phyloP scores from a whole-genome alignment of 1,284 basidiomycete genomes.

The Agaricales sp. region DNA sequence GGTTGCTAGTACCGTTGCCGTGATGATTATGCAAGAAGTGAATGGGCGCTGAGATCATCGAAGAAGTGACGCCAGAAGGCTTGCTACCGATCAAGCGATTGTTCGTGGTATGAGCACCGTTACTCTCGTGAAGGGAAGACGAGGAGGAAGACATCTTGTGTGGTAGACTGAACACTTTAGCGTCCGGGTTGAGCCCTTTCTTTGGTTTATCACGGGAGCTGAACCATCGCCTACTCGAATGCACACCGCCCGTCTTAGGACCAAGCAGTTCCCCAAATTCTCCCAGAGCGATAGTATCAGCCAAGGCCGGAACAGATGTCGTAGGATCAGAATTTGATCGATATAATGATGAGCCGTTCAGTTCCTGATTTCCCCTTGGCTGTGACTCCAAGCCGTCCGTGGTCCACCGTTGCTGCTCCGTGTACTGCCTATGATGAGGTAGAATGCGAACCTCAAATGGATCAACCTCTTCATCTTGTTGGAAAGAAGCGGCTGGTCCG shows the following conservation, averaged over 20 bases:
- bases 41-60: background rate
- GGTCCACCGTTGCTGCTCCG: constrained; percentile 12
- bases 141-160: constrained; percentile 17
- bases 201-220: constrained; percentile 34
- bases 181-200: constrained; percentile 74
- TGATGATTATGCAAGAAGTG: background rate
- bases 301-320: constrained; percentile 4
- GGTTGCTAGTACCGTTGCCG: constrained; percentile 2
- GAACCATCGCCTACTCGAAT: constrained; percentile 41
- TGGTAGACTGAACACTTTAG: constrained; percentile 66
- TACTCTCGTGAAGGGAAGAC: constrained; percentile 10
- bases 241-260: constrained; percentile 8
- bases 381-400: constrained; percentile 11
- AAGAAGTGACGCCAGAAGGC: background rate
- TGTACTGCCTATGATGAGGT: constrained; percentile 9
- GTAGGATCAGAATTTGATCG: constrained; percentile 32
- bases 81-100: constrained; percentile 3
- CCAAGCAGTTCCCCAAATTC: constrained; percentile 12
- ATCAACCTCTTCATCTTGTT: constrained; percentile 21
- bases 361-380: constrained; percentile 21
- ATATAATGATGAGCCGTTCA: constrained; percentile 21
- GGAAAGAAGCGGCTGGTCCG: constrained; percentile 11
- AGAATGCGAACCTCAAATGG: constrained; percentile 34
- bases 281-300: constrained; percentile 9
- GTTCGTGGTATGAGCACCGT: constrained; percentile 9